A percentile compares a stretch with the other conserved stretches of the same genome.
These are phyloP conservation scores for Ceratocystis harringtonii DNA, from an alignment of 2,329 filamentous ascomycete genomes.

Conservation along the genomic window DNA sequence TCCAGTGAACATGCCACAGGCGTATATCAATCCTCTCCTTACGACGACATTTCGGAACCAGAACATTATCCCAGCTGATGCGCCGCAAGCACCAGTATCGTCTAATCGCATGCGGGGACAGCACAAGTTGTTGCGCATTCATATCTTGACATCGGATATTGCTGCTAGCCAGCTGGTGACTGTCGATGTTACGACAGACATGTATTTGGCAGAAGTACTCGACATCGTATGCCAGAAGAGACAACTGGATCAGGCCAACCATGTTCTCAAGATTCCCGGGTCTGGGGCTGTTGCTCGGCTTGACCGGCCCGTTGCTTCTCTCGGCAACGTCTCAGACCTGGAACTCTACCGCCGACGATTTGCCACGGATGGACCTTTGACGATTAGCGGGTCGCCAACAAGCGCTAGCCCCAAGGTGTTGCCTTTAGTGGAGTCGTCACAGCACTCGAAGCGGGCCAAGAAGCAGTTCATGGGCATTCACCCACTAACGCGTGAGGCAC, in stretches of 20 bases:
- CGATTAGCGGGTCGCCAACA: conserved; percentile 52
- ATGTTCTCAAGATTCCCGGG: conserved; percentile 62
- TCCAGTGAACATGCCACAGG: conserved; percentile 18
- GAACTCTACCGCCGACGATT: conserved; percentile 64
- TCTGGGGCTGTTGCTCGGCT: conserved; percentile 61
- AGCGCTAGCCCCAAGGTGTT: conserved; percentile 54
- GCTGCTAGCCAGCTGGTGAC: conserved; percentile 59
- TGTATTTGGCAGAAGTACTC: conserved; percentile 68
- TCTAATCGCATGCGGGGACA: conserved; percentile 41
- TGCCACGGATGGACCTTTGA: conserved; percentile 56
- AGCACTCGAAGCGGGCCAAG: conserved; percentile 27
- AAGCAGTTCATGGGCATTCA: conserved; percentile 39
- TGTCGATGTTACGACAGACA: conserved; percentile 65
- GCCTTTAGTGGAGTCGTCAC: conserved; percentile 27
- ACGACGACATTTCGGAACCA: conserved; percentile 43
- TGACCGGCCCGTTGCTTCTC: conserved; percentile 64
- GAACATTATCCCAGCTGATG: conserved; percentile 39
- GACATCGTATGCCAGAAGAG: conserved; percentile 64
- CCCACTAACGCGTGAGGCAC: conserved; percentile 49
- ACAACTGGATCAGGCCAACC: conserved; percentile 62
- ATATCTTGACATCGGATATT: conserved; percentile 54
- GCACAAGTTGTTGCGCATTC: conserved; percentile 55
- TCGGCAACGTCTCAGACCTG: conserved; percentile 59
- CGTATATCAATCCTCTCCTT: conserved; percentile 39
- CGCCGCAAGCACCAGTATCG: conserved; percentile 32